Conservation (phyloP, 177 flowering plant genomes). For the Vitis hybrid region DNA sequence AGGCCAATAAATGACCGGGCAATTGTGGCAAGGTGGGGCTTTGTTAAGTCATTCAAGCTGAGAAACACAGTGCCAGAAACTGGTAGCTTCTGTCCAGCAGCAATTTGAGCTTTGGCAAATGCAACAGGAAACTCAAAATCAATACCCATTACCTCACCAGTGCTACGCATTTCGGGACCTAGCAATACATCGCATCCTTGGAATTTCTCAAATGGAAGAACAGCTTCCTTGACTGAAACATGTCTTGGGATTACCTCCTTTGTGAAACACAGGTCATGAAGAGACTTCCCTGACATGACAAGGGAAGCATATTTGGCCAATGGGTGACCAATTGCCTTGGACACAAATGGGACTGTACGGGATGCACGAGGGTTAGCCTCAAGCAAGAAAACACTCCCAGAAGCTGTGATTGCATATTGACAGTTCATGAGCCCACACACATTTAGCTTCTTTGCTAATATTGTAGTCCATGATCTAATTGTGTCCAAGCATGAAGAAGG, state of each 20-base stretch:
- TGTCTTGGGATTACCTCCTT: slow-evolving; percentile 80
- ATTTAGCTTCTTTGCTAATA: slow-evolving; percentile 72
- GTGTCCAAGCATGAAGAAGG: slow-evolving; percentile 62
- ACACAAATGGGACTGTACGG: slow-evolving; percentile 94
- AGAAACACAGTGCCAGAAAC: slow-evolving; percentile 83
- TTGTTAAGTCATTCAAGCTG: slow-evolving; percentile 83
- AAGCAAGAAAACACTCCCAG: slow-evolving; percentile 83
- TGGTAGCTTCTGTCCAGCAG: slow-evolving; percentile 89
- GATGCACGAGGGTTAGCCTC: slow-evolving; percentile 98
- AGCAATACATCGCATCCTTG: slow-evolving; percentile 89
- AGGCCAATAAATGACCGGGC: slow-evolving; percentile 64
- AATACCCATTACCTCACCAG: slow-evolving; percentile 98
- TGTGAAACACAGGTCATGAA: slow-evolving; percentile 61
- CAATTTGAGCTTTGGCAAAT: slow-evolving; percentile 90
- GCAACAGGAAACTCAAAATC: slow-evolving; percentile 64
- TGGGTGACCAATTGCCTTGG: slow-evolving; percentile 97
- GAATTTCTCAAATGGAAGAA: slow-evolving; percentile 91
- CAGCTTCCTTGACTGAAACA: slow-evolving; percentile 95
- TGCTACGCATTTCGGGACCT: slow-evolving; percentile 98
- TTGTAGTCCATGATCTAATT: slow-evolving; percentile 83
- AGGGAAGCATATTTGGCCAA: slow-evolving; percentile 92
- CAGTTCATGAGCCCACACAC: slow-evolving; percentile 99
- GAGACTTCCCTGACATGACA: slow-evolving; percentile 93
- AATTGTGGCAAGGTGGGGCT: slow-evolving; percentile 62
- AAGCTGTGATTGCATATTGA: slow-evolving; percentile 82